These are phyloP conservation scores for Eurotiales sp. DNA, from an alignment of 2,329 filamentous ascomycete species.

Conservation along the genomic window DNA sequence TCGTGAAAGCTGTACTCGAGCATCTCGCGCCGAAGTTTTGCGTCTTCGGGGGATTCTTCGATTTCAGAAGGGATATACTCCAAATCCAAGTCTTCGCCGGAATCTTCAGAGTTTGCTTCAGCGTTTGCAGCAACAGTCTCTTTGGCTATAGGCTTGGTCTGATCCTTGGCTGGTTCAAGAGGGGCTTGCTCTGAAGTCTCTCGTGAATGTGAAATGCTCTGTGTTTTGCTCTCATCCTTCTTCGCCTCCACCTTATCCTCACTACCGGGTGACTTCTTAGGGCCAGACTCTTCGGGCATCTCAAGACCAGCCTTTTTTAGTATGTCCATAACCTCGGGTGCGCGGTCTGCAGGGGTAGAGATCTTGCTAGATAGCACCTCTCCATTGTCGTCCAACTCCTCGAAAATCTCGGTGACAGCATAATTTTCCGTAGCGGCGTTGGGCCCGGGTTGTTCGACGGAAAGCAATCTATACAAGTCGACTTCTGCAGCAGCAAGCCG, in stretches of 20 bases:
- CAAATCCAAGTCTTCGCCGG: constrained; percentile 23
- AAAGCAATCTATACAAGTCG: constrained; percentile 61
- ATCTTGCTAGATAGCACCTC: constrained; percentile 70
- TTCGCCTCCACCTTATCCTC: neutral
- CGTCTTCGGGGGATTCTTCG: constrained; percentile 76
- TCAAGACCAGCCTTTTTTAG: constrained; percentile 71
- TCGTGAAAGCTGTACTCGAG: constrained; percentile 83
- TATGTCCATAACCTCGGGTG: constrained; percentile 66
- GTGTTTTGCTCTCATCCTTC: neutral
- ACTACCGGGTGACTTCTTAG: neutral
- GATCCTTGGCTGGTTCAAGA: neutral
- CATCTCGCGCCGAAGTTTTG: constrained; percentile 79
- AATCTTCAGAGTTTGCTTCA: constrained; percentile 15
- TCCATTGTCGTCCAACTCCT: constrained; percentile 86
- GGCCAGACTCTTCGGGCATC: neutral
- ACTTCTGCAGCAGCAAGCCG: constrained; percentile 64
- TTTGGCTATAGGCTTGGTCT: neutral
- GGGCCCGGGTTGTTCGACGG: constrained; percentile 56
- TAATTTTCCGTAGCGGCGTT: constrained; percentile 55
- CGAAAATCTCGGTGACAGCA: constrained; percentile 84
- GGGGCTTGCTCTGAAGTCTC: neutral
- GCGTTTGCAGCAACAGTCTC: neutral
- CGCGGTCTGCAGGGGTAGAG: constrained; percentile 63
- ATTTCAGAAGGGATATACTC: constrained; percentile 59
- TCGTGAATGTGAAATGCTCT: neutral